Evolutionary conservation across 768 basidiomycete genomes (phyloP).

Genomic region (Clitopilus hobsonii): DNA sequence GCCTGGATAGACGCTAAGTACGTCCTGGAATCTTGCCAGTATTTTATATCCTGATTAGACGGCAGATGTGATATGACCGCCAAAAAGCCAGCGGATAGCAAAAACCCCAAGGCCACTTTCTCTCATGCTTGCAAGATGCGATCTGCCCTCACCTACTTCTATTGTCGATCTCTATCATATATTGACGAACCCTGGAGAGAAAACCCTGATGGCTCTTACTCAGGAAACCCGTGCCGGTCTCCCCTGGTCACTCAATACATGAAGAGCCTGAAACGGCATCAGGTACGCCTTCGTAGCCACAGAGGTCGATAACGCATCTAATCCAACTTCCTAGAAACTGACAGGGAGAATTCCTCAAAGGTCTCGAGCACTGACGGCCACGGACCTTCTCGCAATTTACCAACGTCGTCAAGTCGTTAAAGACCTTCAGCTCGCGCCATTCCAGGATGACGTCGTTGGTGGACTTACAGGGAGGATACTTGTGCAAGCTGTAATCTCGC

Average conservation of each 20-base stretch:
- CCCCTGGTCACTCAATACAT: background rate
- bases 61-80: no score
- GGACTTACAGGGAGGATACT: background rate
- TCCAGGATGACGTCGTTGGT: background rate
- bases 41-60: no score
- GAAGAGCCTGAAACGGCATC: background rate
- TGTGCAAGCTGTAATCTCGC: background rate
- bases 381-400: background rate
- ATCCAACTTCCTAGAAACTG: background rate
- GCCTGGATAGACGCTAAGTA: no score
- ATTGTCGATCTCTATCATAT: background rate
- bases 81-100: no score
- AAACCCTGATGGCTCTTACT: background rate
- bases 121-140: background rate
- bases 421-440: background rate
- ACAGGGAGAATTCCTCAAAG: background rate
- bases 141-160: background rate
- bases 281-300: background rate
- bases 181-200: background rate
- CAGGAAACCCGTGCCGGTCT: background rate
- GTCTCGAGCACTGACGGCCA: background rate
- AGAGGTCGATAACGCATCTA: background rate
- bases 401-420: background rate
- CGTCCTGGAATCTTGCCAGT: no score
- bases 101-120: no score